phyloP scores from a whole-genome alignment of 2,329 filamentous ascomycete genomes.

The Coniochaeta sp. region DNA sequence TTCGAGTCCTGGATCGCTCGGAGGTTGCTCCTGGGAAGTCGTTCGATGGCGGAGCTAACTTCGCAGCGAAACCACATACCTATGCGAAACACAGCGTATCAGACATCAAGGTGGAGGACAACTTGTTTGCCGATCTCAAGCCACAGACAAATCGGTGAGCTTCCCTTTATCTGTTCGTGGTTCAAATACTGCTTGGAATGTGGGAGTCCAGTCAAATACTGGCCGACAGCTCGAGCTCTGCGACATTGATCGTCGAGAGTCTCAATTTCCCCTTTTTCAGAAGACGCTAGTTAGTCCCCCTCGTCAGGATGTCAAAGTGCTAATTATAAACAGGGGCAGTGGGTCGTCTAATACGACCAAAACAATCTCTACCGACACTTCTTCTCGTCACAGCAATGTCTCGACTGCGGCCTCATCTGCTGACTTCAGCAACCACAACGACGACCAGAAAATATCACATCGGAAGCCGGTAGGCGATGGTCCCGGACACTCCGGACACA shows the following conservation, averaged over 20 bases:
- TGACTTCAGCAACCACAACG: slow-evolving; percentile 32
- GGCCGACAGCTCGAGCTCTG: slow-evolving; percentile 2
- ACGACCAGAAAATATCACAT: slow-evolving; percentile 25
- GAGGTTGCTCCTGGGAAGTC: slow-evolving; percentile 37
- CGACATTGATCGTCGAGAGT: slow-evolving; percentile 1
- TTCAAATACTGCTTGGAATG: background rate
- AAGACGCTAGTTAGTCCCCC: background rate
- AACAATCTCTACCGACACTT: slow-evolving; percentile 51
- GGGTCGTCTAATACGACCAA: slow-evolving; percentile 56
- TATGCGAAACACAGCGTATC: slow-evolving; percentile 30
- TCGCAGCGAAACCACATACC: slow-evolving; percentile 29
- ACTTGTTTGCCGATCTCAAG: slow-evolving; percentile 52
- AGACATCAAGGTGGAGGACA: slow-evolving; percentile 38
- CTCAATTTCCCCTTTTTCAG: background rate
- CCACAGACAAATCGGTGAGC: slow-evolving; percentile 41
- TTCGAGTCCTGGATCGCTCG: slow-evolving; percentile 50
- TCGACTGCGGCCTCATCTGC: slow-evolving; percentile 56
- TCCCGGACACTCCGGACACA: slow-evolving; percentile 36
- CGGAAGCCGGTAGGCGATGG: slow-evolving; percentile 32
- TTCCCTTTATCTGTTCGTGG: background rate
- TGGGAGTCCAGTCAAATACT: background rate
- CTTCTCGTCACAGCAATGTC: slow-evolving; percentile 54
- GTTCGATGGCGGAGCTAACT: slow-evolving; percentile 41
- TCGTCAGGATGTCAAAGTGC: background rate
- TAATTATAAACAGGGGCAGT: slow-evolving; percentile 38